Evolutionary conservation across 1,284 basidiomycete genomes (phyloP).

Genomic region (Lentinula novae-zelandiae): DNA sequence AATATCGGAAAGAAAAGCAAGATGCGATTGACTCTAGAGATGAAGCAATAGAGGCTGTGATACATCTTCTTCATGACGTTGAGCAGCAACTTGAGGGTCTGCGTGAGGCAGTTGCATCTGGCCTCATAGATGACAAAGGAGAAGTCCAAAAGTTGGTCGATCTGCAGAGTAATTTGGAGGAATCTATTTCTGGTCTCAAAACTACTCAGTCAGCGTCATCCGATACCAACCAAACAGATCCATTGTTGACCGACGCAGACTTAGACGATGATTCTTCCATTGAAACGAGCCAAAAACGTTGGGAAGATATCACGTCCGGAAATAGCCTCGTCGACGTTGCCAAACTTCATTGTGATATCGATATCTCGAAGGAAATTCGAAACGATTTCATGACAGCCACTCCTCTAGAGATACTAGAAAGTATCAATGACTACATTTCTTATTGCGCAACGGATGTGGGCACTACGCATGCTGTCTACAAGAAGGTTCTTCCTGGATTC

Average conservation of each 20-base stretch:
- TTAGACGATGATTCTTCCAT: constrained; percentile 36
- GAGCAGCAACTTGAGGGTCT: constrained; percentile 34
- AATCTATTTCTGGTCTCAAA: constrained; percentile 24
- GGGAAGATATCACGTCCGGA: constrained; percentile 91
- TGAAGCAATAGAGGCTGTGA: constrained; percentile 56
- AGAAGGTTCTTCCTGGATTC: constrained; percentile 83
- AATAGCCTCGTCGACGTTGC: constrained; percentile 95
- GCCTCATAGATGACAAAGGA: constrained; percentile 31
- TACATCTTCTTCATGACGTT: constrained; percentile 45
- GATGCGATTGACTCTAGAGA: constrained; percentile 46
- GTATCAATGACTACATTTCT: constrained; percentile 74
- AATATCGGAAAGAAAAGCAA: constrained; percentile 68
- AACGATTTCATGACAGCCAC: constrained; percentile 73
- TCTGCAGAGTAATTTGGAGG: constrained; percentile 44
- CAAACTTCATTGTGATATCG: constrained; percentile 81
- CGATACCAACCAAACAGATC: constrained; percentile 12
- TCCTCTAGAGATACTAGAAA: constrained; percentile 61
- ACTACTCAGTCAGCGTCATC: constrained; percentile 17
- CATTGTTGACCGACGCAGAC: constrained; percentile 15
- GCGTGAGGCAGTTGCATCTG: constrained; percentile 16
- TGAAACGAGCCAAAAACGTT: constrained; percentile 53
- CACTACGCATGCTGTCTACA: constrained; percentile 83
- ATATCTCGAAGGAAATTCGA: constrained; percentile 79
- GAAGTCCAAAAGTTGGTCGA: constrained; percentile 38
- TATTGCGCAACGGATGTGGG: constrained; percentile 89